A percentile compares a stretch with the other conserved stretches of the same genome.
These are phyloP conservation scores for Suillus plorans DNA, from an alignment of 768 basidiomycete genomes.

Conservation along the genomic window DNA sequence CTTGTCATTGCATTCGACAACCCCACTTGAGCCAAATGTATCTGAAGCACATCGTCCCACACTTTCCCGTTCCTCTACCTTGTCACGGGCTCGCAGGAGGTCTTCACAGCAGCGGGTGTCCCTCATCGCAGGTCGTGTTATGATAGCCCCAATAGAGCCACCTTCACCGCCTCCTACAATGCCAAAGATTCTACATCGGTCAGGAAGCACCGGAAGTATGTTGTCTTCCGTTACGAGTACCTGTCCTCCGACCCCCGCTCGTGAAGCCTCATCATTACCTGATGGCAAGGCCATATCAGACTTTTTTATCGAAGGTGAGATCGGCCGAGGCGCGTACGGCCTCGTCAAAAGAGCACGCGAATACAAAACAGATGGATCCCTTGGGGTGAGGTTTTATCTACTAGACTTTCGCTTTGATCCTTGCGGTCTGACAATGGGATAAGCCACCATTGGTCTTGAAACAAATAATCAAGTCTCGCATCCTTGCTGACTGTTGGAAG, in stretches of 20 bases:
- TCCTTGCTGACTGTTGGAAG: conserved; percentile 99
- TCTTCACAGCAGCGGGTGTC: conserved; percentile 87
- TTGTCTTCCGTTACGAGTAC: conserved; percentile 61
- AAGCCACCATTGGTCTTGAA: conserved; percentile 94
- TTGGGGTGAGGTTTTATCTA: conserved; percentile 66
- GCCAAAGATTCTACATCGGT: conserved; percentile 63
- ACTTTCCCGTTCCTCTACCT: conserved; percentile 50
- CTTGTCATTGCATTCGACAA: conserved; percentile 1
- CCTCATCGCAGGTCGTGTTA: conserved; percentile 78
- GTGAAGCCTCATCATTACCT: conserved; percentile 23
- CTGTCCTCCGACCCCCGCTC: conserved; percentile 60
- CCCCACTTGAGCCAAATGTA: conserved; percentile 19
- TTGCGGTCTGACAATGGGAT: conserved; percentile 13
- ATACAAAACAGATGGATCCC: conserved; percentile 65
- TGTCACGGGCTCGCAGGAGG: conserved; percentile 66
- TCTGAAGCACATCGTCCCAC: conserved; percentile 27
- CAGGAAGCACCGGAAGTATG: conserved; percentile 61
- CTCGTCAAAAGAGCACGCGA: conserved; percentile 89
- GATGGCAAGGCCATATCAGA: conserved; percentile 80
- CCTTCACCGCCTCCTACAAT: conserved; percentile 61
- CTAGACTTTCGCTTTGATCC: conserved; percentile 16
- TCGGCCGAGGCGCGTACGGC: conserved; percentile 94
- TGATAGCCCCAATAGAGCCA: conserved; percentile 74
- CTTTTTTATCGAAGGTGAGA: conserved; percentile 83
- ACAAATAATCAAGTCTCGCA: conserved; percentile 97